A percentile compares a stretch with the other conserved stretches of the same genome.
phyloP scores from a whole-genome alignment of 1,139 yeast genomes.

The Candida pseudoviswanathii region DNA sequence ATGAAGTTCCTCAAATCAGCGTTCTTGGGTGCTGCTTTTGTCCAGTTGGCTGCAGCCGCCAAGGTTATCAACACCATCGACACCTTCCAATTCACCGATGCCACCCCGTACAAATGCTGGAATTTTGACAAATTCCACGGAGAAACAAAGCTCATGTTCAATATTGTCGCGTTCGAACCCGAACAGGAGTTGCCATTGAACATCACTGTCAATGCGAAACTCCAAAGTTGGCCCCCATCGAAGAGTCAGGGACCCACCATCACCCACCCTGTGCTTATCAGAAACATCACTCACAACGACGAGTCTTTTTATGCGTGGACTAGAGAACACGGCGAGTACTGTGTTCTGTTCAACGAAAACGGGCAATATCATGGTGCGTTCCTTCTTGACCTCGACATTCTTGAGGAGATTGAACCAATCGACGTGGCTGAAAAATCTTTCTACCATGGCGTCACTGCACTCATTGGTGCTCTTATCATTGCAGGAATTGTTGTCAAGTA shows the following conservation, averaged over 20 bases:
- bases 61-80: background rate
- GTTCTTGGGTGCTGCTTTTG: background rate
- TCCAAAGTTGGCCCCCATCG: background rate
- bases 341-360: slow-evolving; percentile 2
- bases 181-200: background rate
- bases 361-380: background rate
- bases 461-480: background rate
- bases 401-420: background rate
- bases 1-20: background rate
- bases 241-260: background rate
- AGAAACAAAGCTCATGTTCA: background rate
- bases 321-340: background rate
- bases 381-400: background rate
- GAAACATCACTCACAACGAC: background rate
- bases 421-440: background rate
- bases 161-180: background rate
- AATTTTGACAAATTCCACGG: background rate
- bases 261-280: background rate
- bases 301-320: background rate
- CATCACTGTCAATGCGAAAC: background rate
- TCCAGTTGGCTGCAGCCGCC: background rate
- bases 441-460: background rate
- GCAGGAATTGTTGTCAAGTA: background rate
- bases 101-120: background rate
- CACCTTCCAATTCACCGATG: background rate